These are phyloP conservation scores for Paraglomus brasilianum DNA, from an alignment of 192 early-diverging fungal species.

Conservation along the genomic window DNA sequence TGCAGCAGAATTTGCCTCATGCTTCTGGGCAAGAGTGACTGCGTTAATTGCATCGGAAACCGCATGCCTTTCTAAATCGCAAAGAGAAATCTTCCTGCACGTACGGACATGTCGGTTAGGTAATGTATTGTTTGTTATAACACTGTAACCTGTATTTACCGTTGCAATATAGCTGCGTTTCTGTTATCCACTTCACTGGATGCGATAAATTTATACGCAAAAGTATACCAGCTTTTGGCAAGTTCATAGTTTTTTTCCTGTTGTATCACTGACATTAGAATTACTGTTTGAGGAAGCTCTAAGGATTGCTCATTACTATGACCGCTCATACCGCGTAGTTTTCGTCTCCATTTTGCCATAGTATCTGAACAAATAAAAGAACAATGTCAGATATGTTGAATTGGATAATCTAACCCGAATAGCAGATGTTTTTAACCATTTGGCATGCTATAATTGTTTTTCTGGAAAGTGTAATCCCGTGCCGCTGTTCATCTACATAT, in stretches of 20 bases:
- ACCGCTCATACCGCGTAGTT: conserved; percentile 18
- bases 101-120: neutral
- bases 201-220: conserved; percentile 26
- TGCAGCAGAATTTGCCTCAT: conserved; percentile 25
- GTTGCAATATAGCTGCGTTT: conserved; percentile 31
- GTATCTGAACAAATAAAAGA: conserved; percentile 6
- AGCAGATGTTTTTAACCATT: neutral
- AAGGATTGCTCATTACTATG: neutral
- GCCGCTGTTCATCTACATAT: conserved; percentile 21
- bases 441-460: conserved; percentile 25
- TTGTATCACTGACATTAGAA: neutral
- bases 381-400: neutral
- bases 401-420: neutral
- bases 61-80: conserved; percentile 22
- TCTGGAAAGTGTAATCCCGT: conserved; percentile 22
- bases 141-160: neutral
- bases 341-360: conserved; percentile 29
- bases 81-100: conserved; percentile 31
- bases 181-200: conserved; percentile 6
- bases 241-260: conserved; percentile 21
- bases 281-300: neutral
- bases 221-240: conserved; percentile 16
- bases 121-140: neutral
- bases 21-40: conserved; percentile 1
- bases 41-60: conserved; percentile 29